A percentile compares a stretch with the other conserved stretches of the same genome.
Conservation (phyloP, 176 grass and related monocot species). For the Carex parvula region DNA sequence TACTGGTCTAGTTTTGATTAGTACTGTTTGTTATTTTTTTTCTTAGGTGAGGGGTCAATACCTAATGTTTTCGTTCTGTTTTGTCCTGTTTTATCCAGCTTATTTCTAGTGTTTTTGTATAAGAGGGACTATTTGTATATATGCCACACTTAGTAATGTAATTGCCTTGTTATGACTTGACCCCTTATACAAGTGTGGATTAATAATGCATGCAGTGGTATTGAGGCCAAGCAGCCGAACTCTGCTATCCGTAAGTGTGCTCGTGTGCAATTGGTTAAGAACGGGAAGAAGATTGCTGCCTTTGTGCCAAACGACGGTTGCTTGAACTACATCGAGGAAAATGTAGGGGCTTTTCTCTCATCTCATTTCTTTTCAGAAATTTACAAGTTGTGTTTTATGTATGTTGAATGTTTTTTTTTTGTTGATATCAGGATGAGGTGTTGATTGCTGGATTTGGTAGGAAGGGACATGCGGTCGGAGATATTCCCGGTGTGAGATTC, state of each 20-base stretch:
- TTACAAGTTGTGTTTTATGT: background rate
- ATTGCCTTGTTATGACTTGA: background rate
- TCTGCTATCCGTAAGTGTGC: slow-evolving; percentile 78
- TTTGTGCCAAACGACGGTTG: slow-evolving; percentile 81
- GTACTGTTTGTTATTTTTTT: too few species aligned
- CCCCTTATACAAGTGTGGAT: background rate
- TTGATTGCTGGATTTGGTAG: slow-evolving; percentile 75
- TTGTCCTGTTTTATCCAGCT: background rate
- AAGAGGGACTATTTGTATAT: background rate
- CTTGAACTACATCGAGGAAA: slow-evolving; percentile 79
- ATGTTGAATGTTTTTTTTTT: background rate
- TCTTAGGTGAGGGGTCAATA: too few species aligned
- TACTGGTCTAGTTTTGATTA: too few species aligned
- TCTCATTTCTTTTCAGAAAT: background rate
- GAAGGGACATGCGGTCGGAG: slow-evolving; percentile 64
- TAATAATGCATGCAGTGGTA: slow-evolving; percentile 37
- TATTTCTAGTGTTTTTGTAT: background rate
- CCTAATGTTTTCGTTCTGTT: too few species aligned
- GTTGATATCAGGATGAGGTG: slow-evolving; percentile 48
- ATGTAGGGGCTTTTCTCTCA: slow-evolving; percentile 8
- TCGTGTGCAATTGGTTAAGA: slow-evolving; percentile 73
- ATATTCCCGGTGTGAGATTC: slow-evolving; percentile 66
- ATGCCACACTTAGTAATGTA: background rate
- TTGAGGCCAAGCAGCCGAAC: slow-evolving; percentile 78
- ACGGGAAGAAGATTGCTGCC: slow-evolving; percentile 73